Base-by-base conservation (phyloP, 2,329 filamentous ascomycete genomes). In the Raffaelea arxii region DNA sequence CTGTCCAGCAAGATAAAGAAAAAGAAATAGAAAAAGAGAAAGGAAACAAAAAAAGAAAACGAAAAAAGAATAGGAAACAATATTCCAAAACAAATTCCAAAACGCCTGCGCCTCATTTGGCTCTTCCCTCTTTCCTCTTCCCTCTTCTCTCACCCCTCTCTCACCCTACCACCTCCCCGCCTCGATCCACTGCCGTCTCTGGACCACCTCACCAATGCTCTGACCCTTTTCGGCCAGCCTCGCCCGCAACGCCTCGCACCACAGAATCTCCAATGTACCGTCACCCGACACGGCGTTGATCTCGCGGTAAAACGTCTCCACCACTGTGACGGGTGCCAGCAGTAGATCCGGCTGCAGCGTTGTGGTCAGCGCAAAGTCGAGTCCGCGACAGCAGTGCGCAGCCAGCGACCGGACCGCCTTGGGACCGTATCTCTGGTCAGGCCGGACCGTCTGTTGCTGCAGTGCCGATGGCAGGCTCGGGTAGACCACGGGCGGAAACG, bases 301-400 rank as follows among this genome's bases (percentile, higher is more conserved):
- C 6, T 63, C 62, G 22, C 58, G 59, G 51, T 68, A 75, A 30
- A 69, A 65, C n/a, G 64, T 57, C 50, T 67, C 57, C 1, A 65
- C 69, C 14, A 69, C 62, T 7, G 57, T 61, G 56, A 75, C 61
- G 4, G 71, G 69, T 11, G 62, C 63, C 9, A 63, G 55, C 16
- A 75, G 53, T 52, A 72, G 51, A 49, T 74, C 71, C 2, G 71
- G 71, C 58, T 74, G 70, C 14, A 62, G 61, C 2, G 65, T 70
- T 3, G 58, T 60, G 6, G 55, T 58, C 5, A 76, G 59, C 0
- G 66, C 67, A 39, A 65, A 70, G 49, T 77, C 74, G 4, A 78
- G 58, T 3, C 68, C 67, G 36, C 72, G 66, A 52, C 75, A 77
- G 16, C 77, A 68, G 46, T 69, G 66, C 9, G 63, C 65, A 1